Evolutionary conservation across 2,329 filamentous ascomycete species (phyloP).

Genomic region (Boeremia lycopersici): DNA sequence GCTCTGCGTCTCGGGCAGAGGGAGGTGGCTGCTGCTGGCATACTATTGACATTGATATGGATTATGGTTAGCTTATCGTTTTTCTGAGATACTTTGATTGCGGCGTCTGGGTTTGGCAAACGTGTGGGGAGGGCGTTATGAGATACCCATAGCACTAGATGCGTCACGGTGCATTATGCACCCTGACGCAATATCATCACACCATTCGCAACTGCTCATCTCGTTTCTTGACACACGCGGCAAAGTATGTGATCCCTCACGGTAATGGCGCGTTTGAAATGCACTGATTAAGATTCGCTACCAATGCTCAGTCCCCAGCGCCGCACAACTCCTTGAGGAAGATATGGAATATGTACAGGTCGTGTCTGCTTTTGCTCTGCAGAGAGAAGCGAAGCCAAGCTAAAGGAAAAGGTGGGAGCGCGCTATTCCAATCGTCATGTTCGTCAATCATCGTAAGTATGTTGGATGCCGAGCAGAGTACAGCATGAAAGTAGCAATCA

Average conservation of each 20-base stretch:
- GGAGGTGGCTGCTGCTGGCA: too few relatives aligned
- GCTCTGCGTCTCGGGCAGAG: too few relatives aligned
- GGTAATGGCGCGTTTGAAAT: neutral
- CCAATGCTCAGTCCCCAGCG: conserved; percentile 2
- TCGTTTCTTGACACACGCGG: neutral
- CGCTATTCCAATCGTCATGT: conserved; percentile 18
- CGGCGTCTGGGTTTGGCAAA: neutral
- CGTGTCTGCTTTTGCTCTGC: neutral
- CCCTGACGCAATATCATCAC: too few relatives aligned
- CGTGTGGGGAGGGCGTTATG: neutral
- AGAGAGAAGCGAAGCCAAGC: neutral
- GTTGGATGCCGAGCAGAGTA: neutral
- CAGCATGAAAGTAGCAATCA: neutral
- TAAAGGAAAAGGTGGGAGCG: conserved; percentile 1
- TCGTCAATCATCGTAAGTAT: conserved; percentile 12
- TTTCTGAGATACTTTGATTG: too few relatives aligned
- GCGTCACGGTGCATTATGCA: too few relatives aligned
- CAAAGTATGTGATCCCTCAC: too few relatives aligned
- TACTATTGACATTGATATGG: too few relatives aligned
- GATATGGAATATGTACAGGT: conserved; percentile 20
- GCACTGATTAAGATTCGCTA: conserved; percentile 11
- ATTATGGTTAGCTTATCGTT: too few relatives aligned
- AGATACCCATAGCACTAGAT: conserved; percentile 6
- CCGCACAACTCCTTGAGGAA: conserved; percentile 6
- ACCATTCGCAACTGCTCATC: too few relatives aligned